A percentile compares a stretch with the other conserved stretches of the same genome.
phyloP scores from a whole-genome alignment of 139 green algal genomes.

The Astrephomene gubernaculifera region DNA sequence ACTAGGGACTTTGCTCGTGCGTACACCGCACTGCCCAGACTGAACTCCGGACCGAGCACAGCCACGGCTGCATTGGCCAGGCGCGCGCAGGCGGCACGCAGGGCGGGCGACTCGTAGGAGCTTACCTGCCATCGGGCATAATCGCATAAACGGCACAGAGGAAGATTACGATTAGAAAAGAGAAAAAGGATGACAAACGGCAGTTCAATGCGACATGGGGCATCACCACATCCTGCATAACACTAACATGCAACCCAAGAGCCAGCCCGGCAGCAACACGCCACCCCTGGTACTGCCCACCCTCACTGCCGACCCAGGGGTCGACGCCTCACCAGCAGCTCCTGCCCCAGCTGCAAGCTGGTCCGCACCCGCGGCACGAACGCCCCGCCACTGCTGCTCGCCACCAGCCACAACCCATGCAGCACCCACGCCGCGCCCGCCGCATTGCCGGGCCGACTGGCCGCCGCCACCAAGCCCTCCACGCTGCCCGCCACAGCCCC shows the following conservation, averaged over 20 bases:
- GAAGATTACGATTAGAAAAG: no score
- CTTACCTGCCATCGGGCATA: conserved; percentile 50
- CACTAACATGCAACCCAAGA: no score
- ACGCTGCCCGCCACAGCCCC: conserved; percentile 43
- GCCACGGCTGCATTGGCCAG: conserved; percentile 92
- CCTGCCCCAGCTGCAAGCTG: conserved; percentile 74
- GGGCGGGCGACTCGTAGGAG: conserved; percentile 57
- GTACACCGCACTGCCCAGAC: conserved; percentile 76
- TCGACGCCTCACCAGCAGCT: conserved; percentile 67
- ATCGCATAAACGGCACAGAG: not conserved
- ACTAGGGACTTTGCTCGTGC: conserved; percentile 68
- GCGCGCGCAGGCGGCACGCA: conserved; percentile 78
- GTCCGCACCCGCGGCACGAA: conserved; percentile 77
- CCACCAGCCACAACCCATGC: conserved; percentile 84
- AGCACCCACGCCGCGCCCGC: conserved; percentile 76
- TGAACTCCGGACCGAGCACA: conserved; percentile 90
- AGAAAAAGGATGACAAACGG: no score
- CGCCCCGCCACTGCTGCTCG: conserved; percentile 77
- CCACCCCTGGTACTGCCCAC: no score
- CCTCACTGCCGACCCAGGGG: not conserved
- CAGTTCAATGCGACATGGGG: no score
- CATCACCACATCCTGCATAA: no score
- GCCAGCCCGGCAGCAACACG: no score
- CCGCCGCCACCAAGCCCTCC: conserved; percentile 72
- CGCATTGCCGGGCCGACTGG: conserved; percentile 53